Conservation (phyloP, 805 yeast genomes). For the Yarrowia sp. region DNA sequence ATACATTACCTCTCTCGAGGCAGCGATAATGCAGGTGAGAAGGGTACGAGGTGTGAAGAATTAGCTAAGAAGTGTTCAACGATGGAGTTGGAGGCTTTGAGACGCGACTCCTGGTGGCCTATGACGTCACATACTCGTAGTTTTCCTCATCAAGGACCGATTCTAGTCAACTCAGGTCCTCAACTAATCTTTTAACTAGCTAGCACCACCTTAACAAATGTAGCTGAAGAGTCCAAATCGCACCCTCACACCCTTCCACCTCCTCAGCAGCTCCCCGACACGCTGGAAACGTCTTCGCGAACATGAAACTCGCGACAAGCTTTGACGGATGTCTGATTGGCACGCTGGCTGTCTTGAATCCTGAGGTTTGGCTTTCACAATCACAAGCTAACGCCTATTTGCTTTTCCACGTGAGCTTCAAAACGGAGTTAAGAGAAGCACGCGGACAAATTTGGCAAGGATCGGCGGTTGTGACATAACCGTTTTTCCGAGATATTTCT, state of each 20-base stretch:
- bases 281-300: background rate
- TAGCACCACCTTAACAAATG: too few relatives aligned
- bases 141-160: too few relatives aligned
- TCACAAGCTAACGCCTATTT: conserved; percentile 34
- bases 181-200: too few relatives aligned
- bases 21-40: conserved; percentile 13
- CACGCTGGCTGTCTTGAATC: background rate
- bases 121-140: too few relatives aligned
- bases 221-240: too few relatives aligned
- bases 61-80: too few relatives aligned
- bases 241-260: too few relatives aligned
- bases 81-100: too few relatives aligned
- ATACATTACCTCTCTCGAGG: background rate
- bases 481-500: too few relatives aligned
- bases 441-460: background rate
- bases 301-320: conserved; percentile 7
- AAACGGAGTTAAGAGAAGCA: background rate
- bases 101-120: too few relatives aligned
- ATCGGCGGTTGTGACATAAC: background rate
- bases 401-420: conserved; percentile 4
- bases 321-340: background rate
- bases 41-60: too few relatives aligned
- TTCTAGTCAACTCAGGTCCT: too few relatives aligned
- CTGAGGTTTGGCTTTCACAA: background rate
- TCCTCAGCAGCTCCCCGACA: background rate